phyloP scores from a whole-genome alignment of 2,329 filamentous ascomycete genomes.

The Periconia sp. region DNA sequence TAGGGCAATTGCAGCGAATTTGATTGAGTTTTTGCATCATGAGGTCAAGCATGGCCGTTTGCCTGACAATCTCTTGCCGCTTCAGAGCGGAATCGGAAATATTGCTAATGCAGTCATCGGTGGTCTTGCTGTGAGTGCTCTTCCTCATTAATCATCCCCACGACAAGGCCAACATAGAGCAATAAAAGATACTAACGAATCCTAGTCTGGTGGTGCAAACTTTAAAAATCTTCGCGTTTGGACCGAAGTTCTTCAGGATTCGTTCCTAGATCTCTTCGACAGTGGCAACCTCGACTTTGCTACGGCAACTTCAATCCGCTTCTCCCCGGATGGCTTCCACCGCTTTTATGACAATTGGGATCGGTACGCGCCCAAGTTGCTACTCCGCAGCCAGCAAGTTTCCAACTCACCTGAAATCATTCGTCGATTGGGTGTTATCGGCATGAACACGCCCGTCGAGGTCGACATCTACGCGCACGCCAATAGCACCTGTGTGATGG shows the following conservation, averaged over 20 bases:
- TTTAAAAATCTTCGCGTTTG: conserved; percentile 90
- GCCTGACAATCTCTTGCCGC: conserved; percentile 75
- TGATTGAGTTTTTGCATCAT: conserved; percentile 87
- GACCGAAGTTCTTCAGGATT: conserved; percentile 93
- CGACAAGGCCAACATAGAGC: conserved; percentile 1
- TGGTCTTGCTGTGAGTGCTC: conserved; percentile 64
- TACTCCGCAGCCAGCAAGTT: conserved; percentile 85
- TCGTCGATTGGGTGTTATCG: conserved; percentile 82
- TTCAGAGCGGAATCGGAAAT: conserved; percentile 90
- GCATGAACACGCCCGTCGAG: conserved; percentile 94
- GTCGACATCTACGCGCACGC: conserved; percentile 95
- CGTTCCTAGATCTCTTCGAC: conserved; percentile 92
- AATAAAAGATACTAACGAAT: conserved; percentile 2
- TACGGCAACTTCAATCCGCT: conserved; percentile 87
- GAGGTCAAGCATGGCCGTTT: conserved; percentile 81
- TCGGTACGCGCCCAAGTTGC: conserved; percentile 77
- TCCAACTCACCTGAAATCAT: conserved; percentile 93
- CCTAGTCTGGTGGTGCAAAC: conserved; percentile 67
- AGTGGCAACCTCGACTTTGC: conserved; percentile 86
- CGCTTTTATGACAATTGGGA: conserved; percentile 91
- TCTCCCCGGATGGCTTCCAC: conserved; percentile 89
- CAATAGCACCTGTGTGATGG: conserved; percentile 90
- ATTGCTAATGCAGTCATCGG: conserved; percentile 92
- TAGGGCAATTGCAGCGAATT: conserved; percentile 73
- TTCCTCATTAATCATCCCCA: not conserved